Base-by-base conservation (phyloP, 306 rosid genomes). In the Lathyrus aphaca region DNA sequence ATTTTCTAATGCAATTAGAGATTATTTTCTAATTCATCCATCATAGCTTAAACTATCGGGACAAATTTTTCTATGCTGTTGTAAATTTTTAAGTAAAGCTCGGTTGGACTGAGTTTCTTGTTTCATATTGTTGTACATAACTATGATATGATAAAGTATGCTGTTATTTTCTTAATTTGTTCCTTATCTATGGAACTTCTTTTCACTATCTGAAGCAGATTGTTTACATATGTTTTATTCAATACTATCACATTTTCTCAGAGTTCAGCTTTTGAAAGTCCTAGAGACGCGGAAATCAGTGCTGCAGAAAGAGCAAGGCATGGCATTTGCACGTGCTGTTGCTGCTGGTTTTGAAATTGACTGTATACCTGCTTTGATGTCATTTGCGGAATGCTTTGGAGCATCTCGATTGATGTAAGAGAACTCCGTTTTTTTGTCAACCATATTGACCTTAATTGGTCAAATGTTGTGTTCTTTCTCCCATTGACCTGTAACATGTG, bases 241-340 rank as follows among this genome's bases (percentile, higher is more conserved):
- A 58, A 50, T 68, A 58, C 49, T 59, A 32, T 74, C 39, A 18
- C 58, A 61, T 72, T 73, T 39, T 66, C 73, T 56, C 66, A 95
- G 99, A 85, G 91, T 81, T 73, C 96, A 95, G 77, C 99, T 95
- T 75, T 75, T 95, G 77, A 95, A 89, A 87, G 97, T 95, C 72
- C 76, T 95, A 75, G 99, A 95, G 82, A 86, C 91, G 12, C 97
- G 99, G 46, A 95, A 87, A 73, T 81, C 81, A 62, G 82, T 84
- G 83, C 87, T 95, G 45, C 97, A 87, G 86, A 95, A 95, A 84
- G 99, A 95, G 89, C 99, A 95, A 82, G 99, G 97, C 66, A 95
- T 95, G 99, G 97, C 97, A 74, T 95, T 95, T 83, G 99, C 99
- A 32, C 95, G 97, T 23, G 99, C 99, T 77, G 97, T 87, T 60